Conservation (phyloP, 1,139 yeast genomes). For the Debaryomyces sp. region DNA sequence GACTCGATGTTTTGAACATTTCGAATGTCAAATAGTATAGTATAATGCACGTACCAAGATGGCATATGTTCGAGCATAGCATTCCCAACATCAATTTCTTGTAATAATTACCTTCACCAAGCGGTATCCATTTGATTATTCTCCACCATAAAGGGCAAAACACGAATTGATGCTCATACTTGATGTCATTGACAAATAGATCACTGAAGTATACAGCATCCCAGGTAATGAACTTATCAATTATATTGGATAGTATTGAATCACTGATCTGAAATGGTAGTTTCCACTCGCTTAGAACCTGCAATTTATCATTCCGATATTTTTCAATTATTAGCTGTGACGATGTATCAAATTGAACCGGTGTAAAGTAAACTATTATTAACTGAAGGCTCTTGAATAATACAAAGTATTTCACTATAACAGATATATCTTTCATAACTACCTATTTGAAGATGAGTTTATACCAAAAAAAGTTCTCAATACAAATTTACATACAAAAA, state of each 20-base stretch:
- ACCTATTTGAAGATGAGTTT: not conserved
- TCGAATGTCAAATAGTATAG: slow-evolving; percentile 52
- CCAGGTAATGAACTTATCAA: slow-evolving; percentile 71
- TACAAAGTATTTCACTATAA: slow-evolving; percentile 23
- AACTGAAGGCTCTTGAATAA: slow-evolving; percentile 33
- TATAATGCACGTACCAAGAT: slow-evolving; percentile 50
- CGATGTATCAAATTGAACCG: slow-evolving; percentile 44
- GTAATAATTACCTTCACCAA: slow-evolving; percentile 38
- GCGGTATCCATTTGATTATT: slow-evolving; percentile 35
- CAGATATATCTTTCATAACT: slow-evolving; percentile 7
- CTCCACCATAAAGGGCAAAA: slow-evolving; percentile 82
- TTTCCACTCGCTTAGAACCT: slow-evolving; percentile 4
- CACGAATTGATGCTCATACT: slow-evolving; percentile 88
- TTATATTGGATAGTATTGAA: slow-evolving; percentile 19
- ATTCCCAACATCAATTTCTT: slow-evolving; percentile 46
- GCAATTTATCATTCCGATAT: slow-evolving; percentile 6
- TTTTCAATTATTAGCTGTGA: slow-evolving; percentile 28
- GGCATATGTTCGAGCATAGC: slow-evolving; percentile 53
- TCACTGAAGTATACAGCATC: slow-evolving; percentile 80
- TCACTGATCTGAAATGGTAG: slow-evolving; percentile 8
- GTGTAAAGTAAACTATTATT: slow-evolving; percentile 33
- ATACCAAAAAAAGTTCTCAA: not conserved
- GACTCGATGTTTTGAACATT: slow-evolving; percentile 27
- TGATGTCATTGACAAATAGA: slow-evolving; percentile 50
- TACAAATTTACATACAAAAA: not conserved